Conservation (phyloP, 345 rosid species). For the Jatropha curcas region DNA sequence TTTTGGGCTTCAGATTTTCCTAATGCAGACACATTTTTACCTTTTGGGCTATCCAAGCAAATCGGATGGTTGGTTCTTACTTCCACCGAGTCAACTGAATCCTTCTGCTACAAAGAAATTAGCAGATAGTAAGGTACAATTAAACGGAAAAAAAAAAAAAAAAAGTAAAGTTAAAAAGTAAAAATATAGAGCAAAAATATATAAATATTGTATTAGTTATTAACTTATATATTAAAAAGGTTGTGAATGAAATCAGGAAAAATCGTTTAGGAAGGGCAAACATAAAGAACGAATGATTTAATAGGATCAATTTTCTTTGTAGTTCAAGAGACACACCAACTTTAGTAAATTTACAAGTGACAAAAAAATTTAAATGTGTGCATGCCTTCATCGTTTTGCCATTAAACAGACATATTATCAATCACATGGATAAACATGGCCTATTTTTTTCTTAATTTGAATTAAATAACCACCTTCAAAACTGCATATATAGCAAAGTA, state of each 20-base stretch:
- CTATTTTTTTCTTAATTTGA: too few species aligned
- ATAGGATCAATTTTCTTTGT: too few species aligned
- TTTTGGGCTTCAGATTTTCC: conserved; percentile 15
- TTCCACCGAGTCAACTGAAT: conserved; percentile 37
- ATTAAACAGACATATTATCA: too few species aligned
- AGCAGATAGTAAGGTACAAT: neutral
- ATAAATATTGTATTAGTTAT: too few species aligned
- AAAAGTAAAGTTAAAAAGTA: neutral
- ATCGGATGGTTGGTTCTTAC: conserved; percentile 11
- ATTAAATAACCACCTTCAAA: too few species aligned
- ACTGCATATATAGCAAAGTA: neutral
- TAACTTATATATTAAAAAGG: too few species aligned
- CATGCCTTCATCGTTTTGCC: too few species aligned
- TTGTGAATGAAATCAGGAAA: neutral
- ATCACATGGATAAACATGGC: too few species aligned
- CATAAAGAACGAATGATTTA: neutral
- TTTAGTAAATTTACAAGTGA: too few species aligned
- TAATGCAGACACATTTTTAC: conserved; percentile 32
- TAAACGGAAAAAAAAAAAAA: neutral
- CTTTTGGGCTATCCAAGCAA: conserved; percentile 23
- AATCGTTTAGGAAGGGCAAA: neutral
- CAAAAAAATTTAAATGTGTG: too few species aligned
- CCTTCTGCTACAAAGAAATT: conserved; percentile 45
- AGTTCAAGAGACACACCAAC: too few species aligned
- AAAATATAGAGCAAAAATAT: neutral